Evolutionary conservation across 768 basidiomycete genomes (phyloP).

Genomic region (Hemileccinum rubropunctum): DNA sequence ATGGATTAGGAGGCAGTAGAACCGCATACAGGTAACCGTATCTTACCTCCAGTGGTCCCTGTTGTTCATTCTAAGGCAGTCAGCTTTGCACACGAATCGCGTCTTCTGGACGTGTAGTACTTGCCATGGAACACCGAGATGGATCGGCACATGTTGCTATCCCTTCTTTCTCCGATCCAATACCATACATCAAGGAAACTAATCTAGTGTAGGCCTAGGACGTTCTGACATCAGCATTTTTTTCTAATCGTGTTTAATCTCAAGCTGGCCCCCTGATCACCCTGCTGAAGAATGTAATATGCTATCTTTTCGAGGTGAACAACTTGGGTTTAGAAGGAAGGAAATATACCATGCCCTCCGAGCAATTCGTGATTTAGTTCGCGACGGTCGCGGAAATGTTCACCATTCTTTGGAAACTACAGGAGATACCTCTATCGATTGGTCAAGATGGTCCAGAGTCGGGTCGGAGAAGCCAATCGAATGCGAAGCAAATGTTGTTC

Average conservation of each 20-base stretch:
- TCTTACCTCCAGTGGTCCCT: neutral
- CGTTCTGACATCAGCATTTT: neutral
- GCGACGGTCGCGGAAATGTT: constrained; percentile 24
- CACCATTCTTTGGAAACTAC: constrained; percentile 35
- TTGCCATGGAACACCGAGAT: constrained; percentile 82
- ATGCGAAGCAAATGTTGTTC: constrained; percentile 35
- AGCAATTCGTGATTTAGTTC: constrained; percentile 56
- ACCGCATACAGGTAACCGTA: constrained; percentile 60
- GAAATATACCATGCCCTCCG: constrained; percentile 67
- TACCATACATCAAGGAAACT: constrained; percentile 54
- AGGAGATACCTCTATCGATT: constrained; percentile 36
- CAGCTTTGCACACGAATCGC: constrained; percentile 74
- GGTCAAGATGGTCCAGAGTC: constrained; percentile 40
- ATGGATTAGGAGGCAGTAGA: constrained; percentile 74
- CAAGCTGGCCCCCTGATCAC: constrained; percentile 25
- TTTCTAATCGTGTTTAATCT: neutral
- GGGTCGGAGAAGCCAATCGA: constrained; percentile 26
- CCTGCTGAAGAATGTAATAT: constrained; percentile 25
- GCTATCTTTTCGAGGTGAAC: constrained; percentile 59
- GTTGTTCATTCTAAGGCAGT: constrained; percentile 31
- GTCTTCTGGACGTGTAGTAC: constrained; percentile 74
- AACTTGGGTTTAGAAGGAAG: constrained; percentile 63
- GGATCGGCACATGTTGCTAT: constrained; percentile 62
- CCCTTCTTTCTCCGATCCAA: constrained; percentile 29
- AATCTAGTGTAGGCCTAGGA: constrained; percentile 49